Evolutionary conservation across 345 rosid species (phyloP), one percentile per base, ranked within the genome.

Genomic region (Balakata baccata): DNA sequence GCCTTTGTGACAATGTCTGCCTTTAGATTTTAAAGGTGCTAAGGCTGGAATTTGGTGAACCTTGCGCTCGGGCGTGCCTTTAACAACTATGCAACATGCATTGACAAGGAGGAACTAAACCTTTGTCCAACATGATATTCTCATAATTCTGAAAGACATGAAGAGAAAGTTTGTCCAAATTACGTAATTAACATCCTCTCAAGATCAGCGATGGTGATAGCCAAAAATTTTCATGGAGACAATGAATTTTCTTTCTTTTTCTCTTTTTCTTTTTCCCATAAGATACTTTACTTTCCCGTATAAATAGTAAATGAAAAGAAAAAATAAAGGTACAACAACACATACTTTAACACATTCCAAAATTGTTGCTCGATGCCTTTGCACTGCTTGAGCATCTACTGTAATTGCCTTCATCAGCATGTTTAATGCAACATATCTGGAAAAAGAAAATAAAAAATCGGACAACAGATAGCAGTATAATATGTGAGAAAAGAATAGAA

Each of bases 301-400:
- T 70, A 41, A 41, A 23, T 5, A 71, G 25, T 3, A 3, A 49
- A 14, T 5, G 18, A 10, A 3, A 20, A 38, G 5, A 25, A 14
- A 38, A 10, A 25, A 14, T 10, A 3, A 23, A 4, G 22, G 22
- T 9, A 51, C 16, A 68, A 38, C 16, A 51, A 58, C 41, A 37
- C 76, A 73, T 88, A 95, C 99, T 98, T 95, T 95, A 52, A 95
- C 99, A 85, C 99, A 95, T 86, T 95, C 98, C 89, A 95, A 85
- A 70, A 95, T 91, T 18, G 97, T 95, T 56, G 87, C 96, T 70
- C 98, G 89, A 77, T 95, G 98, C 83, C 98, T 91, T 78, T 95
- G 98, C 75, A 95, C 93, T 39, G 99, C 98, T 88, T 91, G 97
- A 74, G 93, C 85, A 82, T 90, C 99, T 74, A 93, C 92, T 10